Base-by-base conservation (phyloP, 495 filamentous ascomycete species). In the Elaphomyces granulatus region DNA sequence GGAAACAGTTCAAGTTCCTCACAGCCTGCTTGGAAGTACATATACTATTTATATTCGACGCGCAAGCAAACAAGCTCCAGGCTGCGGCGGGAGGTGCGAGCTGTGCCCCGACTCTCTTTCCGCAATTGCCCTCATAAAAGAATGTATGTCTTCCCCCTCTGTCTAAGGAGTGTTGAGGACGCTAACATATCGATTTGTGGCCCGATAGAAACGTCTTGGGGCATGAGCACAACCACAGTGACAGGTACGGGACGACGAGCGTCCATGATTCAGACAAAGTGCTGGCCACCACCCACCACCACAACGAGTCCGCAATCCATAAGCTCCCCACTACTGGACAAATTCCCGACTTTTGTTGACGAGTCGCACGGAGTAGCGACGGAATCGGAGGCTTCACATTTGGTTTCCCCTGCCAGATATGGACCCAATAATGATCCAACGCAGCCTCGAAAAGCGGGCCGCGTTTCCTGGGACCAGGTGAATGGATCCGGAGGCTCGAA, bases 401-500 rank as follows among this genome's bases (percentile, higher is more conserved):
- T 45, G 32, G 56, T 38, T 41, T 39, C 56, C 36, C 51, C 58
- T 3, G 44, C 57, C 36, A 62, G 50, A 53, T 63, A 62, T 42
- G 32, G 48, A 18, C 47, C 50, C 2, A 53, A 47, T 21, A 33
- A 45, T 20, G 56, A 63, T 40, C 42, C 42, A n/a, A 65, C 62
- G 62, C 55, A 63, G 34, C 56, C 57, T 9, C 52, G 56, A 21
- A 67, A 56, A 41, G 38, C 50, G 15, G 45, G 45, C 10, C 47
- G 49, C 34, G 52, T 53, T 20, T 42, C 54, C 15, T 59, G 56
- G 46, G 61, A 62, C 10, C 41, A 56, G 26, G 54, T 53, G 39
- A 61, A 57, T 45, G 61, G 65, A 40, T 48, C 74, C 56, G 43
- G 64, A 45, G 65, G 75, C 54, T 41, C 63, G 26, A 63, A 71